Percentiles rank a stretch among this genome's conserved stretches.
Evolutionary conservation across 169 alveolate genomes (phyloP).

Genomic region (Cystoisospora suis): DNA sequence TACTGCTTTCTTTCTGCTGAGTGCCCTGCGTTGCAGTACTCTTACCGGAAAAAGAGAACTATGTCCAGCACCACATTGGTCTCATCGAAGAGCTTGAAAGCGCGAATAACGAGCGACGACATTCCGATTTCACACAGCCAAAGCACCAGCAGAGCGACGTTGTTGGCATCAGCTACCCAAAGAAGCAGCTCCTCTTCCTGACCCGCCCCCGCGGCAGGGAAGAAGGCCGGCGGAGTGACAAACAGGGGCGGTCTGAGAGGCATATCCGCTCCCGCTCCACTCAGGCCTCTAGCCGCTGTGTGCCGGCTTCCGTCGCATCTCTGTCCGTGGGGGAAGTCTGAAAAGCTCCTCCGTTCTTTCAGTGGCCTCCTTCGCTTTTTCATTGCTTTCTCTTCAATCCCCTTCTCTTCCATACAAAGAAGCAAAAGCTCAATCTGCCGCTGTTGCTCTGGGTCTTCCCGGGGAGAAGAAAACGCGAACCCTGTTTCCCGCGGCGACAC

Average conservation of each 20-base stretch:
- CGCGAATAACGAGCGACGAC: conserved; percentile 49
- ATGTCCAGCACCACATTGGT: conserved; percentile 29
- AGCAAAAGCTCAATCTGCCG: neutral
- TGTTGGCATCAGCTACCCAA: conserved; percentile 19
- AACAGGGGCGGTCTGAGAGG: too few relatives aligned
- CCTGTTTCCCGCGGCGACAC: too few relatives aligned
- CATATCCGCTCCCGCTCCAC: neutral
- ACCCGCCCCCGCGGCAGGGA: conserved; percentile 36
- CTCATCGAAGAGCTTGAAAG: conserved; percentile 51
- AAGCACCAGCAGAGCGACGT: conserved; percentile 22
- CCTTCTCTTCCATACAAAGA: too few relatives aligned
- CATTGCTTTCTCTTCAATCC: too few relatives aligned
- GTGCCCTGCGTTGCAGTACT: too few relatives aligned
- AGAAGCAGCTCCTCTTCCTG: conserved; percentile 50
- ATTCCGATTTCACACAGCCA: conserved; percentile 36
- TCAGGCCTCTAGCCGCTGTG: neutral
- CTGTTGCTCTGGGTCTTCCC: neutral
- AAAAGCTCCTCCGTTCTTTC: too few relatives aligned
- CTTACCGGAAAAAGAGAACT: conserved; percentile 50
- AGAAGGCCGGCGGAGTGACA: conserved; percentile 23
- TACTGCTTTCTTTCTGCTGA: too few relatives aligned
- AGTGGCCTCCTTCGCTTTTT: too few relatives aligned
- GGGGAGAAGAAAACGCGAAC: too few relatives aligned
- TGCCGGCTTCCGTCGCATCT: neutral
- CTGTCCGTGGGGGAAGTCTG: neutral